Evolutionary conservation across 768 basidiomycete genomes (phyloP).

Genomic region (Termitomyces sp.): DNA sequence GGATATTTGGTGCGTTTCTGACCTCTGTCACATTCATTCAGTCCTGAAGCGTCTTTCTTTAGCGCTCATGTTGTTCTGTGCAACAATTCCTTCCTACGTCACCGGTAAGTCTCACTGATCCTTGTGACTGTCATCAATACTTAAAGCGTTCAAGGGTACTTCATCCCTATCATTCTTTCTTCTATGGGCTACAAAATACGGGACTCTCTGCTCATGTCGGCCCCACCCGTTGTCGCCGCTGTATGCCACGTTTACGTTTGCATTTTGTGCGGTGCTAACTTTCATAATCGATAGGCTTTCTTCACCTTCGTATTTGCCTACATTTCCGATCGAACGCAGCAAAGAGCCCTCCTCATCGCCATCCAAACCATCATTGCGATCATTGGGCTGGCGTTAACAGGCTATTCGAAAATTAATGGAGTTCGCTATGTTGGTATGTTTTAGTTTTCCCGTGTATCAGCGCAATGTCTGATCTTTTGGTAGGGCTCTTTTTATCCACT

Average conservation of each 20-base stretch:
- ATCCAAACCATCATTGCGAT: slow-evolving; percentile 32
- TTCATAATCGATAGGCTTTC: slow-evolving; percentile 25
- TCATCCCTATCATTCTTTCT: slow-evolving; percentile 35
- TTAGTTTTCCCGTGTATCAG: neutral
- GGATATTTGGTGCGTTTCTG: slow-evolving; percentile 31
- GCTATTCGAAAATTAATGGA: slow-evolving; percentile 26
- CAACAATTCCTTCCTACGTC: slow-evolving; percentile 37
- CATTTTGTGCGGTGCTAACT: neutral
- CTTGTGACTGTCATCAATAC: neutral
- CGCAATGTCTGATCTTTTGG: neutral
- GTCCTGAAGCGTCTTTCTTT: neutral
- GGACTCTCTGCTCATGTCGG: slow-evolving; percentile 31
- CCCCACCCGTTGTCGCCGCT: slow-evolving; percentile 34
- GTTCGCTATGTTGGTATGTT: slow-evolving; percentile 31
- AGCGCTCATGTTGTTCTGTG: slow-evolving; percentile 38
- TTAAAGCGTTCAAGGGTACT: slow-evolving; percentile 20
- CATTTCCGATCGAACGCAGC: slow-evolving; percentile 34
- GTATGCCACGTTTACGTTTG: slow-evolving; percentile 15
- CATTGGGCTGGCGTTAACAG: slow-evolving; percentile 32
- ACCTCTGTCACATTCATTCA: neutral
- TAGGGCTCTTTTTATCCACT: slow-evolving; percentile 32
- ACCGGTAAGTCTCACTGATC: slow-evolving; percentile 21
- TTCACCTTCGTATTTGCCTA: slow-evolving; percentile 36
- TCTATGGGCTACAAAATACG: slow-evolving; percentile 33
- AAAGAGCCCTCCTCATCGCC: slow-evolving; percentile 33